Conservation (phyloP, 345 rosid genomes). For the thale cress (Arabidopsis thaliana) region DNA sequence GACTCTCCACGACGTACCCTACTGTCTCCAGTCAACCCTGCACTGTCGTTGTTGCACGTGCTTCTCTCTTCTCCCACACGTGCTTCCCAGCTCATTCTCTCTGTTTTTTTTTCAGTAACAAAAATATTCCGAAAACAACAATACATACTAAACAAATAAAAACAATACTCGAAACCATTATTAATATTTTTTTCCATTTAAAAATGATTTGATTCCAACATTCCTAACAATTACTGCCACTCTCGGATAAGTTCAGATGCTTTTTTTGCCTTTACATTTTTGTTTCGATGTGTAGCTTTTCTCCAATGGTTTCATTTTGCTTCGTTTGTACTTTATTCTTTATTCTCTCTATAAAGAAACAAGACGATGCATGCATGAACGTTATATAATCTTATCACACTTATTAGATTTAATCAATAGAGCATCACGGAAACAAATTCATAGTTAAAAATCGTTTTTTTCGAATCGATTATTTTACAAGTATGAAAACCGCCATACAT, state of each 20-base stretch:
- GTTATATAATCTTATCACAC: slow-evolving; percentile 8
- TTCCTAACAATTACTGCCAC: slow-evolving; percentile 44
- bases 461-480: too few relatives aligned
- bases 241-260: slow-evolving; percentile 29
- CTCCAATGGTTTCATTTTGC: slow-evolving; percentile 6
- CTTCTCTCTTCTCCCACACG: slow-evolving; percentile 37
- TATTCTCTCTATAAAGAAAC: slow-evolving; percentile 27
- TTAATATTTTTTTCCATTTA: background rate
- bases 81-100: slow-evolving; percentile 43
- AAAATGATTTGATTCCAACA: slow-evolving; percentile 39
- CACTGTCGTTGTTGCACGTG: slow-evolving; percentile 46
- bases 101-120: slow-evolving; percentile 1
- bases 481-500: too few relatives aligned
- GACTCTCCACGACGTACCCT: slow-evolving; percentile 17
- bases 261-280: background rate
- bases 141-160: background rate
- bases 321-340: slow-evolving; percentile 23
- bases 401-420: background rate
- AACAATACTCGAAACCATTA: slow-evolving; percentile 11
- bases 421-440: background rate
- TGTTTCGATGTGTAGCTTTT: slow-evolving; percentile 33
- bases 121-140: slow-evolving; percentile 19
- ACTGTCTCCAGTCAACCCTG: slow-evolving; percentile 48
- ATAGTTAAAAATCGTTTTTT: background rate
- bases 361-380: slow-evolving; percentile 37